Percentiles rank a stretch among this genome's conserved stretches.
phyloP scores from a whole-genome alignment of 331 rosid species.

The Rhamnella rubrinervis region DNA sequence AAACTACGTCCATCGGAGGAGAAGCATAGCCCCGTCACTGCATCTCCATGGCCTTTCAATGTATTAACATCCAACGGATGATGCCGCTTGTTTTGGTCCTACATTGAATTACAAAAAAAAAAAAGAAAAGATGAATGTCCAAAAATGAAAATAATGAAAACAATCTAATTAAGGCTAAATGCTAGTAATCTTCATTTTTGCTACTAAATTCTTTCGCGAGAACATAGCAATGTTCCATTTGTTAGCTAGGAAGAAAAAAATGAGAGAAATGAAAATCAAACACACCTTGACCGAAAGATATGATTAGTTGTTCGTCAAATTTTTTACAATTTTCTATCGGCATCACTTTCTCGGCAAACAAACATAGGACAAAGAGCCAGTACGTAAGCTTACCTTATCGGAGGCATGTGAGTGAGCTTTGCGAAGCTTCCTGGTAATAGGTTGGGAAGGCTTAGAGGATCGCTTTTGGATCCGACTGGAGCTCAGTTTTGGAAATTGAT shows the following conservation, averaged over 20 bases:
- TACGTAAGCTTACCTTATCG: constrained; percentile 53
- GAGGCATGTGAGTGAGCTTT: constrained; percentile 63
- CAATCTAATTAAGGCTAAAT: not conserved
- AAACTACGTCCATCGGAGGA: constrained; percentile 69
- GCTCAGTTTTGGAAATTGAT: constrained; percentile 62
- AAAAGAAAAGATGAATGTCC: constrained; percentile 2
- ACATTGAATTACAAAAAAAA: constrained; percentile 20
- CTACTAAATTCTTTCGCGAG: not conserved
- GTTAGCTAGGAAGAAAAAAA: not conserved
- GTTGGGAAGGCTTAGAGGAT: constrained; percentile 40
- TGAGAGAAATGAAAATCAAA: not conserved
- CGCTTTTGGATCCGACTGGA: constrained; percentile 43
- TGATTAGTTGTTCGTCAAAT: not conserved
- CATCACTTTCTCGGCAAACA: constrained; percentile 17
- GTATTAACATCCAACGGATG: constrained; percentile 96
- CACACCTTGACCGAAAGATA: no score
- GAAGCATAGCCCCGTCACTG: constrained; percentile 78
- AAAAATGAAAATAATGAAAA: not conserved
- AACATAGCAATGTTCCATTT: not conserved
- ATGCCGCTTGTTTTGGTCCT: constrained; percentile 88
- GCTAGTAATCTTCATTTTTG: not conserved
- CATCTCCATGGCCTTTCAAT: constrained; percentile 94
- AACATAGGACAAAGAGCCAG: not conserved
- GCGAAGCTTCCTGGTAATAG: constrained; percentile 47
- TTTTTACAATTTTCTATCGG: not conserved